phyloP scores from a whole-genome alignment of 345 rosid species.

The Orychophragmus violaceus region DNA sequence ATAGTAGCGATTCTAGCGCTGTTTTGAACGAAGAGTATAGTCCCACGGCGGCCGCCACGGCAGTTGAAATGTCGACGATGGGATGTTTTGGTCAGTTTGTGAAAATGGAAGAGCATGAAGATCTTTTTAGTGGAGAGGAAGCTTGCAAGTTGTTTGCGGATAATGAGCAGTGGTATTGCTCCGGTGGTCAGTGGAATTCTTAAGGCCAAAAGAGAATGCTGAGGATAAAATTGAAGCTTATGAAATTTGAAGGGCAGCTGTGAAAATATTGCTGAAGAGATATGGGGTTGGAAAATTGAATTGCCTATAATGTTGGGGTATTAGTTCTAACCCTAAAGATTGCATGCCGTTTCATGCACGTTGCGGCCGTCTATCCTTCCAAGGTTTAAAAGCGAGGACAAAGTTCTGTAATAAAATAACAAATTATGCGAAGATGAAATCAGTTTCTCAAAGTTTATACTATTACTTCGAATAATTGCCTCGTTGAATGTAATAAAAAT shows the following conservation, averaged over 20 bases:
- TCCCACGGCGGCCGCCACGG: constrained; percentile 11
- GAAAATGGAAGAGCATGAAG: constrained; percentile 79
- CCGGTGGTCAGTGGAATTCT: constrained; percentile 24
- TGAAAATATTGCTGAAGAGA: not conserved
- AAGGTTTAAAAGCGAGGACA: not conserved
- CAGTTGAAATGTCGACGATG: constrained; percentile 42
- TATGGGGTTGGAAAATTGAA: not conserved
- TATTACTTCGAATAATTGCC: not conserved
- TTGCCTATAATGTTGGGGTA: constrained; percentile 9
- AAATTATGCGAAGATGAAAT: not conserved
- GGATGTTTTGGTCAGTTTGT: constrained; percentile 45
- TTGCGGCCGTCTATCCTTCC: constrained; percentile 12
- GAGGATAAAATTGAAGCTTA: not conserved
- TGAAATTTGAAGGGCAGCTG: not conserved
- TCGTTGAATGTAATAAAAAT: not conserved
- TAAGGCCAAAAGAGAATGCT: not conserved
- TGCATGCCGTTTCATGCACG: constrained; percentile 18
- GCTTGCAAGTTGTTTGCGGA: constrained; percentile 38
- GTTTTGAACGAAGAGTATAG: constrained; percentile 73
- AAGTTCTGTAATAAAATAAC: not conserved
- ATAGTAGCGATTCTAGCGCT: constrained; percentile 72
- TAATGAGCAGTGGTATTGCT: constrained; percentile 30
- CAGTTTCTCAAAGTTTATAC: not conserved
- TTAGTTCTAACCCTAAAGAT: not conserved
- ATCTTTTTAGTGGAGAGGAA: constrained; percentile 34